phyloP scores from a whole-genome alignment of 164 flowering plant genomes.

The Echeveria elegans region DNA sequence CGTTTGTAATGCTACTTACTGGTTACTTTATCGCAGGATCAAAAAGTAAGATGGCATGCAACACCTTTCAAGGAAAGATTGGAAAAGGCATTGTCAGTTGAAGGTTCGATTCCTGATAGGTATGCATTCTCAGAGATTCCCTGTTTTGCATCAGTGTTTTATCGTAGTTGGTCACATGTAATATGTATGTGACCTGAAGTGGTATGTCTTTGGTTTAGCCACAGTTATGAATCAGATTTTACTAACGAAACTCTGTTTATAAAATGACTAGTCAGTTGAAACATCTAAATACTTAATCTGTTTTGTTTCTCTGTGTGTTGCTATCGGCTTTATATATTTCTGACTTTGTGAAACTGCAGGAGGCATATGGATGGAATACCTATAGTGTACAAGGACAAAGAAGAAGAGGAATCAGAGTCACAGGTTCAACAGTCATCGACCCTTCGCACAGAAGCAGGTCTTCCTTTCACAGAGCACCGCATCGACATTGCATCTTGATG shows the following conservation, averaged over 20 bases:
- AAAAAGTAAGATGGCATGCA: constrained; percentile 94
- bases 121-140: constrained; percentile 11
- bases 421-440: neutral
- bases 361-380: constrained; percentile 3
- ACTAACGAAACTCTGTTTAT: neutral
- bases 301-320: too few species aligned
- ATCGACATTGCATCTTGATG: neutral
- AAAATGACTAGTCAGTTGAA: neutral
- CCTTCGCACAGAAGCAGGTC: neutral
- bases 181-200: neutral
- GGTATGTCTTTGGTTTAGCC: neutral
- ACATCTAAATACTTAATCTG: neutral
- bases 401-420: neutral
- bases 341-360: neutral
- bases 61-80: constrained; percentile 95
- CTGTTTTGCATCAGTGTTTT: neutral
- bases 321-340: too few species aligned
- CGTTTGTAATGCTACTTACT: neutral
- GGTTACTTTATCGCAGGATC: constrained; percentile 49
- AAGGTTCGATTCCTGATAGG: constrained; percentile 51
- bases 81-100: constrained; percentile 89
- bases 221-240: neutral
- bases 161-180: neutral
- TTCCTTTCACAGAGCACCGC: neutral
- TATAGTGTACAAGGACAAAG: neutral